Evolutionary conservation across 1,284 basidiomycete genomes (phyloP), one percentile per base, ranked within the genome.

Genomic region (Takashimella koratensis): DNA sequence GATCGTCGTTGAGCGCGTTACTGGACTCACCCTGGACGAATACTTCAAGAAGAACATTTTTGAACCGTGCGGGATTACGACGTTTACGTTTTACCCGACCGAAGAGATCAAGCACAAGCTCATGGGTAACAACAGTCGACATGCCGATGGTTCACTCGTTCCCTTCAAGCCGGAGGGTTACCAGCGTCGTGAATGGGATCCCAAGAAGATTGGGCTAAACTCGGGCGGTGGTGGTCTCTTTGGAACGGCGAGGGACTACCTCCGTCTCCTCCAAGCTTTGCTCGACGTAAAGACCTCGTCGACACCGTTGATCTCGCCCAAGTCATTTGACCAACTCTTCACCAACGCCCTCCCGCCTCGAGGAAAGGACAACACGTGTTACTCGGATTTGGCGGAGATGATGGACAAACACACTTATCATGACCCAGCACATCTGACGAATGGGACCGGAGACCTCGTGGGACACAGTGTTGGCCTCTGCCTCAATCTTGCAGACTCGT

Each of bases 21-120:
- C 60, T 1, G 71, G 69, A 2, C 26, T 57, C 21, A 54, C 54
- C 1, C 62, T 76, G 19, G 69, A 70, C 39, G 63, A 62, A 2
- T 71, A 68, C 53, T 67, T 72, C 43, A 53, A 68, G 44, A 53
- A 68, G 11, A 45, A 74, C 59, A 58, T 76, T 42, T 74, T 71
- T 51, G 46, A 49, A 4, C 71, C 70, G 1, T 53, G 66, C 49
- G 66, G 65, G 23, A 49, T 73, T 12, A 58, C 27, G 3, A 22
- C 30, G 20, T 51, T 70, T n/a, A 62, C 63, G 1, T 74, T 74
- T 54, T 60, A 60, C 43, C 67, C 71, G 3, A 60, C 60, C 2
- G 49, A 52, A 4, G 58, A 58, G 13, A 52, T 66, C 44, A 62
- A 60, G 49, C 48, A 51, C 26, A 30, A 46, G 13, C 59, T 57